Base-by-base conservation (phyloP, 2,329 filamentous ascomycete genomes). In the Chaetomium strumarium region DNA sequence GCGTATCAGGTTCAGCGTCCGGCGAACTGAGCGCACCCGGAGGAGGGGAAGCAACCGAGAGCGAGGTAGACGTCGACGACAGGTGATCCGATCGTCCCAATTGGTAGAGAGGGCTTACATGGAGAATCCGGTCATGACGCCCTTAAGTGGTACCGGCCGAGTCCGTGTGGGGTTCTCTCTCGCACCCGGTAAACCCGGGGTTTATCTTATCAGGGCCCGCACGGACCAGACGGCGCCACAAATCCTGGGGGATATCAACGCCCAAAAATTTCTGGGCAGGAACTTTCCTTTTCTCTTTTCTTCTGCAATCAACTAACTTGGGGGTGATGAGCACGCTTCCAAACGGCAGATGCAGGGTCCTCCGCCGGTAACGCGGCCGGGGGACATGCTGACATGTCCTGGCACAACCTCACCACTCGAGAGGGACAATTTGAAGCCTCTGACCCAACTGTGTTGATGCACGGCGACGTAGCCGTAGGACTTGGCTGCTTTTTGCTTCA, bases 271-370 rank as follows among this genome's bases (percentile, higher is more conserved):
- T 47, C 42, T n/a, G 30, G 40, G 20, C 40, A 8, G 24, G 24
- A 24, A 20, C 12, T 34, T 40, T 37, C 34, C 49, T 20, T 43
- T 20, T 33, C 68, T 63, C 60, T 70, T 74, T 71, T 72, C 68
- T 72, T 78, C 76, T 72, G 68, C 70, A 81, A 78, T 71, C 83
- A 88, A 89, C 85, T 89, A 89, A 81, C 81, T 80, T 84, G 85
- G 83, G 81, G 68, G 76, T 85, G 85, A 90, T 79, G 86, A 87
- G 83, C 75, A 75, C 78, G 80, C 79, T 78, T 77, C 67, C 72
- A 69, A 67, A 77, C 72, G 70, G 72, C 69, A 72, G 72, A 69
- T 69, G 51, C 55, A 58, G 14, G 53, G 64, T 68, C 73, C 76
- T 74, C 72, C 71, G 73, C 45, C 69, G 72, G 62, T 70, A 65